Base-by-base conservation (phyloP, 768 basidiomycete species). In the Gloeophyllum trabeum region DNA sequence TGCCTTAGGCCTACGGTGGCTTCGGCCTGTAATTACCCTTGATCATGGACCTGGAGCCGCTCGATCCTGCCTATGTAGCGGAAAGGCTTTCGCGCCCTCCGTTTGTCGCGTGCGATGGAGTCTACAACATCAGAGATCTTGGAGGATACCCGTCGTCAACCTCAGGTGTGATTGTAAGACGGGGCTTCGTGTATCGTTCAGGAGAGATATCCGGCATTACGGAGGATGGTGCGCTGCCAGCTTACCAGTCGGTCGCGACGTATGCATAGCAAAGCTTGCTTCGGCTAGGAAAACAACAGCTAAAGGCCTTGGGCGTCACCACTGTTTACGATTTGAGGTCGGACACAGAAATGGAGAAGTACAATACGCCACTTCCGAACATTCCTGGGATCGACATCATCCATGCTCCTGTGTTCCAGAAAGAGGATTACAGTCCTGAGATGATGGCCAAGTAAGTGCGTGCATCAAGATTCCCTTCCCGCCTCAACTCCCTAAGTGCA, bases 381-480 rank as follows among this genome's bases (percentile, higher is more conserved):
- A 77, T 89, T 44, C 71, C 76, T 21, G 81, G 76, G 4, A 67
- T 87, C 19, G 66, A 75, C 26, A 57, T 86, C 41, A 36, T 76
- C 13, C 78, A 71, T 42, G 62, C 65, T 12, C 84, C 86, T 1
- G 81, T 88, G 5, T 74, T 73, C 46, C 62, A 70, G 51, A 75
- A 63, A 36, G 79, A 79, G 54, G 86, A 89, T 54, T 88, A 88
- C 57, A 86, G 83, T 55, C 85, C 85, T 18, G 81, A 87, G 59
- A 75, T 70, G 61, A 81, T 89, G 75, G 81, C 86, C 51, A 81
- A 75, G 85, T 87, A 63, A 62, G 83, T 78, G 62, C 65, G 65
- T 69, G 63, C 52, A n/a, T n/a, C n/a, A n/a, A n/a, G n/a, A n/a
- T n/a, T n/a, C n/a, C n/a, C 49, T 38, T 44, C 21, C 28, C 19